A percentile compares a stretch with the other conserved stretches of the same genome.
These are phyloP conservation scores for Penicillium longicatenatum DNA, from an alignment of 495 filamentous ascomycete genomes.

Conservation along the genomic window DNA sequence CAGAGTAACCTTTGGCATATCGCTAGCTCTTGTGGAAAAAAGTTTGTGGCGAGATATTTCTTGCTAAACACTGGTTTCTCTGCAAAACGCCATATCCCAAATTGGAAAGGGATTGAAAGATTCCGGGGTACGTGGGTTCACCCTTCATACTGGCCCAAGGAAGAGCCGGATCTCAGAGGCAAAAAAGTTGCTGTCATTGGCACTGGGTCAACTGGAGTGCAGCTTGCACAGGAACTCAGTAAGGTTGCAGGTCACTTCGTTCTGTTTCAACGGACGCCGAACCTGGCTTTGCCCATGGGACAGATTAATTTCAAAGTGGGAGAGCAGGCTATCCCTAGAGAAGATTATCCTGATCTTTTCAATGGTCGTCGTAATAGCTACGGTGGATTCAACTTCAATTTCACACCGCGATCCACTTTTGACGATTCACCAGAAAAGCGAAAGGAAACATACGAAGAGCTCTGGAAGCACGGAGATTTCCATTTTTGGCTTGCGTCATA, in stretches of 20 bases:
- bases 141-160: constrained; percentile 60
- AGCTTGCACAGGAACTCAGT: constrained; percentile 53
- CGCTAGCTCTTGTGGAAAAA: constrained; percentile 47
- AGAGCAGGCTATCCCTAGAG: constrained; percentile 8
- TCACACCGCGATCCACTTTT: constrained; percentile 31
- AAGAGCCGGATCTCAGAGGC: constrained; percentile 45
- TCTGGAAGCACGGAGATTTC: constrained; percentile 55
- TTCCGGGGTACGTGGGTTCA: constrained; percentile 59
- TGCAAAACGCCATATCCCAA: constrained; percentile 41
- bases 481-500: constrained; percentile 52
- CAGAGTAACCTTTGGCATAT: constrained; percentile 47
- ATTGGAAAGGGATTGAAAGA: constrained; percentile 52
- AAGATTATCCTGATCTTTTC: constrained; percentile 15
- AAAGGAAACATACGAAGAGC: constrained; percentile 45
- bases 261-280: constrained; percentile 58
- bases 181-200: constrained; percentile 60
- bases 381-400: constrained; percentile 15
- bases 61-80: constrained; percentile 44
- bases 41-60: constrained; percentile 47
- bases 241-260: constrained; percentile 38
- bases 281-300: constrained; percentile 56
- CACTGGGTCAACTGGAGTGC: constrained; percentile 61
- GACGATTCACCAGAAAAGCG: constrained; percentile 52
- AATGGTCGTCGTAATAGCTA: constrained; percentile 4
- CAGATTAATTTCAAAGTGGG: constrained; percentile 23